Percentiles rank a stretch among this genome's conserved stretches.
Evolutionary conservation across 2,329 filamentous ascomycete species (phyloP).

Genomic region (Fonsecaea nubica): DNA sequence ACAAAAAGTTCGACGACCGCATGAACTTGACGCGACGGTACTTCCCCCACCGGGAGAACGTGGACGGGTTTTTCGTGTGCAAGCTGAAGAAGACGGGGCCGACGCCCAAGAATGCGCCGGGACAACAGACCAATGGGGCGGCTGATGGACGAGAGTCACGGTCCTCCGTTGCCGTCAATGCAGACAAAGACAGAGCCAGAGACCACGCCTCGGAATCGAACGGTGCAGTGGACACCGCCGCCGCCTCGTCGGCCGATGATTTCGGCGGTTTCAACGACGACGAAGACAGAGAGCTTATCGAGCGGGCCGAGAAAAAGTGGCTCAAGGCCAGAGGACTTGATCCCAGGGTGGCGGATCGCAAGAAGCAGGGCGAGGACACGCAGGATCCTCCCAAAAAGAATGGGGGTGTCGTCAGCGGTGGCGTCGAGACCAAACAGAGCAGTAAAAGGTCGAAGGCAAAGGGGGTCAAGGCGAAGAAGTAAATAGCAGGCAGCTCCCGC

Average conservation of each 20-base stretch:
- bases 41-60: conserved; percentile 91
- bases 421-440: not conserved
- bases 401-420: not conserved
- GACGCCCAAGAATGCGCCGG: conserved; percentile 58
- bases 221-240: conserved; percentile 36
- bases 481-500: not conserved
- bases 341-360: conserved; percentile 62
- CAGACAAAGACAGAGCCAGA: conserved; percentile 2
- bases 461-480: conserved; percentile 3
- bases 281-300: conserved; percentile 73
- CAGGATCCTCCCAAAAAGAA: conserved; percentile 1
- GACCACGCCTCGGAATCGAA: conserved; percentile 42
- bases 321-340: conserved; percentile 77
- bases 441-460: conserved; percentile 1
- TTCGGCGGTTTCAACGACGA: conserved; percentile 79
- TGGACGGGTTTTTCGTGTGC: conserved; percentile 97
- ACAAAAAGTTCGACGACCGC: conserved; percentile 87
- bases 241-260: conserved; percentile 54
- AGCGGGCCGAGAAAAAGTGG: conserved; percentile 74
- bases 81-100: conserved; percentile 94
- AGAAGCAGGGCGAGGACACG: conserved; percentile 14
- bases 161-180: too few species aligned
- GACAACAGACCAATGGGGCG: conserved; percentile 30
- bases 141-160: conserved; percentile 39
- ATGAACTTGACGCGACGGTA: conserved; percentile 84